Base-by-base conservation (phyloP, 2,329 filamentous ascomycete genomes). In the Exophiala aquamarina region DNA sequence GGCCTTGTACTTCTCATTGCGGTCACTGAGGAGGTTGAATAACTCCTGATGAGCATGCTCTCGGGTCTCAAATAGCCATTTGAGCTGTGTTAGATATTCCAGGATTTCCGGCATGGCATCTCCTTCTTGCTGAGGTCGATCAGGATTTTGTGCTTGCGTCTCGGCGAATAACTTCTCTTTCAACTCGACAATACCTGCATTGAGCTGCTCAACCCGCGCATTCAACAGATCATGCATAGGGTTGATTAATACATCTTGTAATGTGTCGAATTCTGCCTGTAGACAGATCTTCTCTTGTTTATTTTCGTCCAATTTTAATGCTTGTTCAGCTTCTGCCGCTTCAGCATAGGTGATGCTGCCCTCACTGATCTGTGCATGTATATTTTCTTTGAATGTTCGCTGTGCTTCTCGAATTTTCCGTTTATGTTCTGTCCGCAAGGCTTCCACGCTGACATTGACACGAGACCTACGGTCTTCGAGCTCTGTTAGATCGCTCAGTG, bases 61-160 rank as follows among this genome's bases (percentile, higher is more conserved):
- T n/a, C 91, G 84, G 1, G 87, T 86, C 65, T 98, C 93, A 59
- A 96, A 97, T 7, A 97, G 83, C 91, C 93, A 97, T 63, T 97
- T 98, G 11, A 97, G 76, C 38, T 96, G 79, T 0, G 92, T 97
- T 10, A 98, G 76, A 68, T 95, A 95, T 67, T 98, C 93, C 2
- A 97, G 74, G 0, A 97, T 77, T 67, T 98, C 93, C 0, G 93
- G 93, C 63, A 91, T 84, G 65, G 96, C 92, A 59, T 97, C 92
- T 14, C 93, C 92, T 70, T 96, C 92, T 66, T 95, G 90, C 65
- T 96, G 91, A 0, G 90, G 86, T 66, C 89, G 82, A 61, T 95
- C 92, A 0, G 90, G 86, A 54, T 83, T 81, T 3, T 78, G 73
- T 35, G 77, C 74, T 63, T 80, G 85, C 47, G 79, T 85, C 53